phyloP scores from a whole-genome alignment of 768 basidiomycete genomes.

The Pholiota conissans region DNA sequence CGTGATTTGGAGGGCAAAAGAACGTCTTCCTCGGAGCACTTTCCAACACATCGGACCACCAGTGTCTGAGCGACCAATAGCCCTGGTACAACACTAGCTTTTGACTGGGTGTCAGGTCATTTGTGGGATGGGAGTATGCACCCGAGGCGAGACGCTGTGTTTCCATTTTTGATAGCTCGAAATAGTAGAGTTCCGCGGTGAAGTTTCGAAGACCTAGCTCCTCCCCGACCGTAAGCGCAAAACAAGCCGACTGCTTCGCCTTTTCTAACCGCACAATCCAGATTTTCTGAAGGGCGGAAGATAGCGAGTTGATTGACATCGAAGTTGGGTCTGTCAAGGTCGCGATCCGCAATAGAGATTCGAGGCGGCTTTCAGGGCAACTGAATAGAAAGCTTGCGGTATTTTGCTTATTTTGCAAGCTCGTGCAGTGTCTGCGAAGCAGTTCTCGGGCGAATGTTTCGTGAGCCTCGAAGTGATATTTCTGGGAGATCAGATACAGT shows the following conservation, averaged over 20 bases:
- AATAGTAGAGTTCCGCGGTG: not conserved
- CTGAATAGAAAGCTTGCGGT: not conserved
- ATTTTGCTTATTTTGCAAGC: not conserved
- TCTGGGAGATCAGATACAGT: not conserved
- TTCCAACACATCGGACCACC: not conserved
- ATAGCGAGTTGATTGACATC: not conserved
- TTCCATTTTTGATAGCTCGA: not conserved
- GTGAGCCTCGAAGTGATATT: not conserved
- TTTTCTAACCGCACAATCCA: not conserved
- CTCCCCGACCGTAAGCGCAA: not conserved
- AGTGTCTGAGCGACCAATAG: not conserved
- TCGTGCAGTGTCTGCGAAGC: not conserved
- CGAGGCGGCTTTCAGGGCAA: not conserved
- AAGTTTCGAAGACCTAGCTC: not conserved
- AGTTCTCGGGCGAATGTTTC: not conserved
- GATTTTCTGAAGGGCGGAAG: not conserved
- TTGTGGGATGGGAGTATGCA: not conserved
- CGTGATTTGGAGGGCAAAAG: not conserved
- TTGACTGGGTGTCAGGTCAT: not conserved
- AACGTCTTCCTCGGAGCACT: too few species aligned
- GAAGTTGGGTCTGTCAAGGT: not conserved
- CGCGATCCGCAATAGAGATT: not conserved
- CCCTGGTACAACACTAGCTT: not conserved
- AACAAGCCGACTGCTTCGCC: not conserved
- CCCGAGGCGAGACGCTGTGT: not conserved